Base-by-base conservation (phyloP, 1,139 yeast genomes). In the Candida albicans region DNA sequence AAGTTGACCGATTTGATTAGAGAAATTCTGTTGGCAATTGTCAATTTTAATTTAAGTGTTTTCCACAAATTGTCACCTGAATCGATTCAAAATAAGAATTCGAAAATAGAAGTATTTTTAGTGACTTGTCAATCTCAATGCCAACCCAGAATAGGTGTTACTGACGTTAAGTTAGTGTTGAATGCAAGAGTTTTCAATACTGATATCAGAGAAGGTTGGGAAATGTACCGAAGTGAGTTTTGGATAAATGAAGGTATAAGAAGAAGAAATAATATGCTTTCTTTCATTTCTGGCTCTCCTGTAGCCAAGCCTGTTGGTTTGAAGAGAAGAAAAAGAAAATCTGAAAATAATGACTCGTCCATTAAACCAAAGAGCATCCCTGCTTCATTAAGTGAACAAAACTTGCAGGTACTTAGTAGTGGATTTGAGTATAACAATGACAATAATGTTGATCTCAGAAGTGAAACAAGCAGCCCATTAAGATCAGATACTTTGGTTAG, bases 151-250 rank as follows among this genome's bases (percentile, higher is more conserved):
- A 59, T 68, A 13, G 78, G 79, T 0, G 66, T 73, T 12, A 67
- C 70, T 29, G 78, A 73, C 49, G 81, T 86, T 12, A 90, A 90
- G 60, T 63, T 93, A 11, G 86, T 88, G 2, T 69, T 93, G 45
- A 85, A 86, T 48, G 87, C 97, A 1, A 72, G 96, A 43, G 84
- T 84, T 1, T 93, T 91, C 62, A 81, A 81, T 48, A 82, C 93
- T 0, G 95, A 87, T 45, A 81, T 87, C 3, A 75, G 96, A 52
- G 97, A 91, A 60, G 95, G 91, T 10, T 93, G 99, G 99, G 99
- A 93, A 57, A 65, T 89, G 38, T 93, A 91, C 57, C 69, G 99
- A 46, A 88, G 88, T 55, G 97, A 91, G 60, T 93, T 90, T 59
- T 93, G 98, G 97, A 81, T 82, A 28, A 76, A 86, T 54, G 97